These are phyloP conservation scores for Pouteria glomerata DNA, from an alignment of 148 eudicot species.

Conservation along the genomic window DNA sequence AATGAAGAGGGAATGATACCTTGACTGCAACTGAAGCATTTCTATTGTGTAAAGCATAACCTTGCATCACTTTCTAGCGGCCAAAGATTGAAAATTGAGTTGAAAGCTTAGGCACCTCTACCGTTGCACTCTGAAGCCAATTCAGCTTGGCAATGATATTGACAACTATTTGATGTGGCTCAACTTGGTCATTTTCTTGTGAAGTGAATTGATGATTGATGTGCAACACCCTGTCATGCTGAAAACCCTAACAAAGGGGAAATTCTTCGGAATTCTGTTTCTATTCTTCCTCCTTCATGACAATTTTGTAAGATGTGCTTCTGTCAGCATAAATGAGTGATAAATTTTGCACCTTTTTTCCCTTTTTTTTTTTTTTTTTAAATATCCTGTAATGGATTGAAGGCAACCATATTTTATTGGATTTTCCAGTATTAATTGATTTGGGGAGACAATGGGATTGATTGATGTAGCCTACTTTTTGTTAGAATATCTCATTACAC, in stretches of 20 bases:
- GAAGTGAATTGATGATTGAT: background rate
- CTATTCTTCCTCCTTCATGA: background rate
- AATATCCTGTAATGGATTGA: background rate
- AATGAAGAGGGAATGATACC: slow-evolving; percentile 25
- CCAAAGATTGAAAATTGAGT: background rate
- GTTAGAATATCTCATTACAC: slow-evolving; percentile 1
- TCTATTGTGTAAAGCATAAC: background rate
- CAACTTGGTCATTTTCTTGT: slow-evolving; percentile 4
- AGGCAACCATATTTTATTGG: slow-evolving; percentile 2
- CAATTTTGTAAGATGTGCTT: background rate
- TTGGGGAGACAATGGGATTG: slow-evolving; percentile 3
- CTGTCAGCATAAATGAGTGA: background rate
- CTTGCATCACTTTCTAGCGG: background rate
- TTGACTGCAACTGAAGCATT: background rate
- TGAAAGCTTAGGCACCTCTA: background rate
- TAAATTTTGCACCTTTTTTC: background rate
- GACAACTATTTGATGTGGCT: background rate
- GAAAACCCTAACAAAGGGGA: background rate
- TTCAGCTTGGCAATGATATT: slow-evolving; percentile 8
- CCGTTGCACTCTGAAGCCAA: slow-evolving; percentile 7
- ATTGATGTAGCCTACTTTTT: slow-evolving; percentile 7
- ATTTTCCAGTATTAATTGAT: slow-evolving; percentile 1
- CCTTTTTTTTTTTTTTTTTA: too few relatives aligned
- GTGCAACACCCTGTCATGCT: background rate
- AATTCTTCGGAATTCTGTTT: background rate